These are phyloP conservation scores for Agrocybe praecox DNA, from an alignment of 768 basidiomycete genomes.

Conservation along the genomic window DNA sequence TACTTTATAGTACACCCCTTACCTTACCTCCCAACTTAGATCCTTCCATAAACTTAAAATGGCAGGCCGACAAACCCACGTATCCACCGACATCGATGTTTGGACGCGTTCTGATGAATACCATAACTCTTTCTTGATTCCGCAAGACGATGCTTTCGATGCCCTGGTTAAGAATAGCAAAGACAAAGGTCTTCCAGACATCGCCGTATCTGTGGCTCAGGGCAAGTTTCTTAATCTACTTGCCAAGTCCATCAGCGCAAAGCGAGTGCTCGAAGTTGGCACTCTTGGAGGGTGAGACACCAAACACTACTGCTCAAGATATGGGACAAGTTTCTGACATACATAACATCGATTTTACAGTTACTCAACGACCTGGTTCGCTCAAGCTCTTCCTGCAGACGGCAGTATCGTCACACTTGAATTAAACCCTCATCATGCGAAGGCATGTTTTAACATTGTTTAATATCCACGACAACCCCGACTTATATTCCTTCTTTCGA, in stretches of 20 bases:
- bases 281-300: slow-evolving; percentile 60
- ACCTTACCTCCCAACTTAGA: background rate
- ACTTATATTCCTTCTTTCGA: background rate
- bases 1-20: background rate
- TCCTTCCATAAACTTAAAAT: background rate
- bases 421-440: slow-evolving; percentile 44
- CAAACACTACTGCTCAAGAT: background rate
- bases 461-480: background rate
- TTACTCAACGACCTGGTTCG: slow-evolving; percentile 48
- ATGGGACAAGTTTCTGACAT: background rate
- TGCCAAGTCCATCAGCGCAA: slow-evolving; percentile 52
- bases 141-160: slow-evolving; percentile 44
- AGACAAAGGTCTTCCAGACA: slow-evolving; percentile 50
- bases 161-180: slow-evolving; percentile 39
- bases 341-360: slow-evolving; percentile 18
- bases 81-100: slow-evolving; percentile 29
- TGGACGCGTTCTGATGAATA: slow-evolving; percentile 58
- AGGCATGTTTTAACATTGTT: slow-evolving; percentile 27
- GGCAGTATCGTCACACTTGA: slow-evolving; percentile 54
- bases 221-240: slow-evolving; percentile 61
- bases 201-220: slow-evolving; percentile 54
- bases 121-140: slow-evolving; percentile 57
- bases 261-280: slow-evolving; percentile 64
- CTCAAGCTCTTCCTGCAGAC: slow-evolving; percentile 48
- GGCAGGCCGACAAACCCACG: slow-evolving; percentile 16